Percentiles rank a stretch among this genome's conserved stretches.
These are phyloP conservation scores for Chalciporus pseudorubinellus DNA, from an alignment of 768 basidiomycete species.

Conservation along the genomic window DNA sequence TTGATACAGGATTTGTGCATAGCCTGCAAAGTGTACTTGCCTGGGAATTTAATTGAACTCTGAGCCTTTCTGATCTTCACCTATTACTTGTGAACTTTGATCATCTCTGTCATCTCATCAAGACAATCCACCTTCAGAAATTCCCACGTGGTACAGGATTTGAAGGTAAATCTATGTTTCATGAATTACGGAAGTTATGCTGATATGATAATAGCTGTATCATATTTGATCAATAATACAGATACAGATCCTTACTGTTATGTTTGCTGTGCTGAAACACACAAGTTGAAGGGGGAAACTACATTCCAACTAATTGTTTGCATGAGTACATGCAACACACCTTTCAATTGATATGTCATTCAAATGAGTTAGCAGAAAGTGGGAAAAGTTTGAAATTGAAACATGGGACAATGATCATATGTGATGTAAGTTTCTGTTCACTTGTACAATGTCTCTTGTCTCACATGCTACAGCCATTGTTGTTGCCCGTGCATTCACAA, in stretches of 20 bases:
- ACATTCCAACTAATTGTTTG: neutral
- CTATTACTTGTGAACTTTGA: neutral
- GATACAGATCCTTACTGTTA: neutral
- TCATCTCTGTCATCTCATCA: neutral
- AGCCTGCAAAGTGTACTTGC: neutral
- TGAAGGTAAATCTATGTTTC: neutral
- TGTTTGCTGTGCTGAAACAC: neutral
- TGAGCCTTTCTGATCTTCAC: neutral
- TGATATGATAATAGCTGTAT: neutral
- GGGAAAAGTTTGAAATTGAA: slow-evolving; percentile 4
- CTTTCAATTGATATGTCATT: slow-evolving; percentile 4
- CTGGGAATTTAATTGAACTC: neutral
- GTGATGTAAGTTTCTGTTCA: neutral
- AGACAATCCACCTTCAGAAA: neutral
- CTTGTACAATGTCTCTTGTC: too few species aligned
- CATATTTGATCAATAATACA: too few species aligned
- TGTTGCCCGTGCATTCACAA: slow-evolving; percentile 1
- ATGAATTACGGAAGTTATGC: neutral
- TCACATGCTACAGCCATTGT: slow-evolving; percentile 9
- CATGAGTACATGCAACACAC: neutral
- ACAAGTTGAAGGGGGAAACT: neutral
- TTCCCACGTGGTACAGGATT: neutral
- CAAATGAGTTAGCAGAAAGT: neutral
- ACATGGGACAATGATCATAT: neutral
- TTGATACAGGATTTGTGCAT: slow-evolving; percentile 3